A percentile compares a stretch with the other conserved stretches of the same genome.
Evolutionary conservation across 768 basidiomycete species (phyloP).

Genomic region (Boletus fagicola): DNA sequence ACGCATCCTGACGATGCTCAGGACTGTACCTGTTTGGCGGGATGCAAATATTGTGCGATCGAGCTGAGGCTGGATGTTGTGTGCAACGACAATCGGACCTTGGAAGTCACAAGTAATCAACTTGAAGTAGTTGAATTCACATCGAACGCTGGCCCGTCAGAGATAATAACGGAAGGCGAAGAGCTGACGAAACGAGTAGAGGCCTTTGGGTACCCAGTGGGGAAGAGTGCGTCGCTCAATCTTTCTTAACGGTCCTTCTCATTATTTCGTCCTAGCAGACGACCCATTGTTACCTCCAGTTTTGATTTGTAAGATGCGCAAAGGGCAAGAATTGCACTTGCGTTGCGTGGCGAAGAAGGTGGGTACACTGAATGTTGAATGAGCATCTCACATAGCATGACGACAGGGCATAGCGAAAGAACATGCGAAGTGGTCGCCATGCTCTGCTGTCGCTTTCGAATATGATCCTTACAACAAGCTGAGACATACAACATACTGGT

Average conservation of each 20-base stretch:
- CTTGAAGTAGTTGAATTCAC: constrained; percentile 58
- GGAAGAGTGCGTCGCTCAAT: constrained; percentile 58
- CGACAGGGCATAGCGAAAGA: constrained; percentile 95
- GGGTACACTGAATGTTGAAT: constrained; percentile 12
- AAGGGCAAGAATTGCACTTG: constrained; percentile 87
- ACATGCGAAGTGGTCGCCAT: constrained; percentile 98
- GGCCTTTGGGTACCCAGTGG: constrained; percentile 79
- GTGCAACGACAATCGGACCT: constrained; percentile 68
- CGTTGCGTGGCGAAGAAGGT: constrained; percentile 93
- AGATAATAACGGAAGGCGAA: constrained; percentile 48
- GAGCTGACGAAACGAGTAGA: constrained; percentile 72
- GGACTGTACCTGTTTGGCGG: constrained; percentile 90
- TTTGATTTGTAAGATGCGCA: constrained; percentile 87
- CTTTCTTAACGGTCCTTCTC: constrained; percentile 3
- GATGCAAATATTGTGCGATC: constrained; percentile 86
- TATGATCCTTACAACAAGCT: constrained; percentile 98
- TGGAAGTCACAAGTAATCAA: constrained; percentile 86
- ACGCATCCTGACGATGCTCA: constrained; percentile 32
- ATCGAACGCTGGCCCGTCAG: constrained; percentile 39
- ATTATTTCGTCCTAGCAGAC: constrained; percentile 38
- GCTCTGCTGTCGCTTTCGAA: constrained; percentile 92
- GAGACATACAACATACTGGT: constrained; percentile 95
- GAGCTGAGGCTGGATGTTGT: constrained; percentile 73
- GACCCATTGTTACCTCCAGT: constrained; percentile 66
- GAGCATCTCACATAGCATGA: background rate